Evolutionary conservation across 1,139 yeast genomes (phyloP).

Genomic region (Candida tropicalis): DNA sequence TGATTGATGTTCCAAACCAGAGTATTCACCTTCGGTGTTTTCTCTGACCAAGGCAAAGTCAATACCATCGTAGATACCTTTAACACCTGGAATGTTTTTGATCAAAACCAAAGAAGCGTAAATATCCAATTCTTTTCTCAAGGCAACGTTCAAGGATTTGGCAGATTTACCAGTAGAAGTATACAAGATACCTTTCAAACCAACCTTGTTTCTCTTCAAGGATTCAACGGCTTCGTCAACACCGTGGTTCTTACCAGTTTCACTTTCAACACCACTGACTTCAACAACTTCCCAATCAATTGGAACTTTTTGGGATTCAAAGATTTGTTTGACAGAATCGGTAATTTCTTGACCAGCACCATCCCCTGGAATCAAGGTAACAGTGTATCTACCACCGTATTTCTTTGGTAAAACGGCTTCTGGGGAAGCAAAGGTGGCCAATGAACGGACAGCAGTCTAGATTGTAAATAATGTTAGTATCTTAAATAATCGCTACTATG

Average conservation of each 20-base stretch:
- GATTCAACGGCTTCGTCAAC: slow-evolving; percentile 90
- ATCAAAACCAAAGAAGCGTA: slow-evolving; percentile 92
- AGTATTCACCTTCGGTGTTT: slow-evolving; percentile 97
- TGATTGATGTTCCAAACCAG: slow-evolving; percentile 97
- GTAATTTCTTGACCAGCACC: slow-evolving; percentile 98
- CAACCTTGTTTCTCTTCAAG: slow-evolving; percentile 93
- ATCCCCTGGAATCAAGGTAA: slow-evolving; percentile 93
- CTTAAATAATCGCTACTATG: too few species aligned
- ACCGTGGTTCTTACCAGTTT: slow-evolving; percentile 49
- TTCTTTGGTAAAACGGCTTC: slow-evolving; percentile 80
- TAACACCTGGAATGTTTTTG: slow-evolving; percentile 93
- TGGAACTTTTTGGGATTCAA: slow-evolving; percentile 84
- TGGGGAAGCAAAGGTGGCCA: slow-evolving; percentile 55
- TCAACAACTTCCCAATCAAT: slow-evolving; percentile 93
- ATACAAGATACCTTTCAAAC: slow-evolving; percentile 93
- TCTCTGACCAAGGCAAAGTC: slow-evolving; percentile 96
- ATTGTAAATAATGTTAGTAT: not conserved
- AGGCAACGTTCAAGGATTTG: slow-evolving; percentile 87
- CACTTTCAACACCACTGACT: slow-evolving; percentile 77
- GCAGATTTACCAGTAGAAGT: slow-evolving; percentile 71
- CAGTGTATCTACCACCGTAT: slow-evolving; percentile 93
- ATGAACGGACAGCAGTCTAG: slow-evolving; percentile 42
- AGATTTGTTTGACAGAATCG: slow-evolving; percentile 88
- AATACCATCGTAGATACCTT: slow-evolving; percentile 83
- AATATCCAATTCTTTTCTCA: slow-evolving; percentile 94